These are phyloP conservation scores for Fraxinus excelsior DNA, from an alignment of 257 asterid species.

Conservation along the genomic window DNA sequence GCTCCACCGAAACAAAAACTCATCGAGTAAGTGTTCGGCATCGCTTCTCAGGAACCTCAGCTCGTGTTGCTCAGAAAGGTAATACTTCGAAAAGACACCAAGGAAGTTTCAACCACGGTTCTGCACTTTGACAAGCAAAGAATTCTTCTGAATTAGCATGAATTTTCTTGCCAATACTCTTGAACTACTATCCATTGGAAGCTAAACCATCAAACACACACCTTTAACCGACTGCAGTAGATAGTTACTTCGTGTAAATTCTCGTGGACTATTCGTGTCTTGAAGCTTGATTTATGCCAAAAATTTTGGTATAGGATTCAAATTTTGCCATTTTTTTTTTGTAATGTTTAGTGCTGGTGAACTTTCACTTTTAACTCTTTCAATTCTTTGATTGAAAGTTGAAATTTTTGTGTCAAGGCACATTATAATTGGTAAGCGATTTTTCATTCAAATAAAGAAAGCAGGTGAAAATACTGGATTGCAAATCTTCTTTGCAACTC, in stretches of 20 bases:
- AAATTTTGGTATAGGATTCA: neutral
- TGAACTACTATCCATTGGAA: neutral
- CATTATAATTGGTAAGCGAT: neutral
- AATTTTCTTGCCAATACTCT: neutral
- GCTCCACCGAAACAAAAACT: conserved; percentile 47
- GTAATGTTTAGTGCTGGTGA: neutral
- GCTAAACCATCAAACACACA: neutral
- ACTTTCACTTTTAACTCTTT: neutral
- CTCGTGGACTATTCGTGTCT: conserved; percentile 3
- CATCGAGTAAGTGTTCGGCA: conserved; percentile 55
- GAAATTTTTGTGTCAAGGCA: neutral
- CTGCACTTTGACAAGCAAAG: conserved; percentile 9
- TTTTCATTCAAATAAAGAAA: neutral
- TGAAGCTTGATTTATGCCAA: neutral
- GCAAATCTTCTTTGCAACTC: neutral
- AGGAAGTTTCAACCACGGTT: conserved; percentile 39
- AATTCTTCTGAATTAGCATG: conserved; percentile 15
- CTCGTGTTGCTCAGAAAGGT: conserved; percentile 34
- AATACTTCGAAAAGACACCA: conserved; percentile 43
- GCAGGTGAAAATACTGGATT: neutral
- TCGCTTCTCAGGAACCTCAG: conserved; percentile 35
- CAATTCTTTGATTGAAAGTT: neutral
- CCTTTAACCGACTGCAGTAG: neutral
- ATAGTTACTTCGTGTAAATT: neutral
- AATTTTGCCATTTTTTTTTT: neutral